These are phyloP conservation scores for Neohortaea acidophila DNA, from an alignment of 495 filamentous ascomycete genomes.

Conservation along the genomic window DNA sequence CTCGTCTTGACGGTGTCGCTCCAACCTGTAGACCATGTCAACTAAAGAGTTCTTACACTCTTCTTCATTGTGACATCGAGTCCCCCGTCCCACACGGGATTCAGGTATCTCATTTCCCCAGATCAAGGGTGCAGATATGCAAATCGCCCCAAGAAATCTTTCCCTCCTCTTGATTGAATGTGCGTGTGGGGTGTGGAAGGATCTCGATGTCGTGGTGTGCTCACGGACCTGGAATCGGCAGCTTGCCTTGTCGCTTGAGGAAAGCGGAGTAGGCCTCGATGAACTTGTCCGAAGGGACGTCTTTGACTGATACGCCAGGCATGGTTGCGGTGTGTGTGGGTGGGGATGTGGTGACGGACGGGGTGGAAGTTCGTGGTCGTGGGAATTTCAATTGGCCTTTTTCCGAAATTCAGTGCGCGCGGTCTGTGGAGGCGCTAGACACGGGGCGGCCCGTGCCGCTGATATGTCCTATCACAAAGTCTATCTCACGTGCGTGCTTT, in stretches of 20 bases:
- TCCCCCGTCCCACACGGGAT: slow-evolving; percentile 30
- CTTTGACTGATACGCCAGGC: slow-evolving; percentile 25
- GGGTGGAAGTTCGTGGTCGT: slow-evolving; percentile 8
- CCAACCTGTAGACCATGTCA: slow-evolving; percentile 53
- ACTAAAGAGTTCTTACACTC: too few species aligned
- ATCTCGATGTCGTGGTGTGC: slow-evolving; percentile 1
- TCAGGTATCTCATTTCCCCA: slow-evolving; percentile 18
- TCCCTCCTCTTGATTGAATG: slow-evolving; percentile 4
- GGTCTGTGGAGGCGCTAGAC: too few species aligned
- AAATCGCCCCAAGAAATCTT: too few species aligned
- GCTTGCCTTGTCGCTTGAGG: slow-evolving; percentile 97
- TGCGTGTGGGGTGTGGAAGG: not conserved
- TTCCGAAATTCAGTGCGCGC: too few species aligned
- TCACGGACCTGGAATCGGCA: slow-evolving; percentile 72
- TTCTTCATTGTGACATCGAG: slow-evolving; percentile 16
- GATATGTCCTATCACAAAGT: too few species aligned
- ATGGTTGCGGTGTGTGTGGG: slow-evolving; percentile 19
- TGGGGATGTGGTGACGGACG: slow-evolving; percentile 1
- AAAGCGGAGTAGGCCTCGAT: slow-evolving; percentile 88
- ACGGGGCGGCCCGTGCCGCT: too few species aligned
- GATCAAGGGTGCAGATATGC: too few species aligned
- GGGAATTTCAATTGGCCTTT: not conserved
- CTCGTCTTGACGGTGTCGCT: slow-evolving; percentile 98
- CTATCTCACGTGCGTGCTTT: too few species aligned
- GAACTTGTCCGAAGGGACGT: slow-evolving; percentile 74